Evolutionary conservation across 495 filamentous ascomycete species (phyloP), one percentile per base, ranked within the genome.

Genomic region (Penicillium atrosanguineum): DNA sequence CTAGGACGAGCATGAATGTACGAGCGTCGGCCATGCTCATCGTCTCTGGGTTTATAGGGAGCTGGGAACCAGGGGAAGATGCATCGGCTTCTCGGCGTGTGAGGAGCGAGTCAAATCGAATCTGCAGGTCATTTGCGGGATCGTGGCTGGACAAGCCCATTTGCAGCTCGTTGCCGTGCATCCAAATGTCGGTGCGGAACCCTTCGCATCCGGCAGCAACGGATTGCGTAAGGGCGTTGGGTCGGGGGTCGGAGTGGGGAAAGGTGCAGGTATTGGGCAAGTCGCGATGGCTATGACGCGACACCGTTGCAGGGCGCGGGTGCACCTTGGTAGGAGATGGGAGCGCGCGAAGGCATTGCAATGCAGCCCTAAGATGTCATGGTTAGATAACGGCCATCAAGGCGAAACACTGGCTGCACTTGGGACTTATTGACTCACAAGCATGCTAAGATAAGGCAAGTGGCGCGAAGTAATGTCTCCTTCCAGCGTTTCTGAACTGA

Each of bases 101-200:
- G 11, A 59, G 11, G 8, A 66, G 52, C 37, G 55, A 46, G n/a
- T 59, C 26, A 15, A 66, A 41, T 25, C 48, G 52, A 15, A 61
- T 18, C 34, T 48, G 46, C 50, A 59, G 45, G 41, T 53, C 46
- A 51, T 61, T 58, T 18, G 46, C 40, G 18, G 50, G 44, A 14
- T 41, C 44, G 7, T 46, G 39, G 20, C 40, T 12, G 4, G 29
- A 50, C 19, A 38, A 58, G 0, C 84, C 86, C 44, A 89, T 79
- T 48, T 81, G 76, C 38, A 86, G 70, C 53, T 72, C 57, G 29
- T 60, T 49, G 16, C 64, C 55, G 36, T 79, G 76, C 21, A 86
- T 76, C 87, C 87, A 91, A n/a, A 94, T 79, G 53, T 91, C 88
- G 34, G 54, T 58, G 29, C 60, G 54, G 41, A 63, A 46, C 7